Evolutionary conservation across 2,329 filamentous ascomycete species (phyloP).

Genomic region (Colletotrichum sp.): DNA sequence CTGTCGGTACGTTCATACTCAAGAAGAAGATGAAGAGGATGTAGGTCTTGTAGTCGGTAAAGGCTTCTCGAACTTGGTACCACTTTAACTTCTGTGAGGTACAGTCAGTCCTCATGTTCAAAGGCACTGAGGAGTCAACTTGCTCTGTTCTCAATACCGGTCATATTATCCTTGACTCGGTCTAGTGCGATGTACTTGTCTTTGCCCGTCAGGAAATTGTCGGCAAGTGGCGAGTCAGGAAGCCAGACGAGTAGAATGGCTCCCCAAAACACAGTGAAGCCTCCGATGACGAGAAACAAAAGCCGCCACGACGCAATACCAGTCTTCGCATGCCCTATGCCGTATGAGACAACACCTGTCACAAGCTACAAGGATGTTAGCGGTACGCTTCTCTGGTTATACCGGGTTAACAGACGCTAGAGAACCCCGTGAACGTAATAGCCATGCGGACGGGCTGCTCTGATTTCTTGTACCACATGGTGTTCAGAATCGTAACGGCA

Average conservation of each 20-base stretch:
- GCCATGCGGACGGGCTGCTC: background rate
- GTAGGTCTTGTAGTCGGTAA: background rate
- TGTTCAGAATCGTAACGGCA: background rate
- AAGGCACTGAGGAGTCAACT: background rate
- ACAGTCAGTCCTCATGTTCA: background rate
- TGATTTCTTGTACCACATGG: background rate
- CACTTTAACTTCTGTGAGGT: background rate
- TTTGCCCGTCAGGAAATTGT: background rate
- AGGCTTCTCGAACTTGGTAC: background rate
- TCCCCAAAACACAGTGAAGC: background rate
- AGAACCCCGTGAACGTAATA: background rate
- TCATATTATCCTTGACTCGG: background rate
- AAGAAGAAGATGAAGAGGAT: background rate
- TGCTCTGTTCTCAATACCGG: background rate
- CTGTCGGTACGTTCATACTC: background rate
- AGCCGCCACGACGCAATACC: background rate
- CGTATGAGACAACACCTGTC: background rate
- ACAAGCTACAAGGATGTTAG: background rate
- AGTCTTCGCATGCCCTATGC: background rate
- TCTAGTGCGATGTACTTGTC: background rate
- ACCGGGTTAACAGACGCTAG: background rate
- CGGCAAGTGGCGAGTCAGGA: background rate
- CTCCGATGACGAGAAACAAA: background rate
- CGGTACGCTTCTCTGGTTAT: rapidly evolving
- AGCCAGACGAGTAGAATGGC: background rate